Base-by-base conservation (phyloP, 176 grass and related monocot genomes). In the Hordeum marinum region DNA sequence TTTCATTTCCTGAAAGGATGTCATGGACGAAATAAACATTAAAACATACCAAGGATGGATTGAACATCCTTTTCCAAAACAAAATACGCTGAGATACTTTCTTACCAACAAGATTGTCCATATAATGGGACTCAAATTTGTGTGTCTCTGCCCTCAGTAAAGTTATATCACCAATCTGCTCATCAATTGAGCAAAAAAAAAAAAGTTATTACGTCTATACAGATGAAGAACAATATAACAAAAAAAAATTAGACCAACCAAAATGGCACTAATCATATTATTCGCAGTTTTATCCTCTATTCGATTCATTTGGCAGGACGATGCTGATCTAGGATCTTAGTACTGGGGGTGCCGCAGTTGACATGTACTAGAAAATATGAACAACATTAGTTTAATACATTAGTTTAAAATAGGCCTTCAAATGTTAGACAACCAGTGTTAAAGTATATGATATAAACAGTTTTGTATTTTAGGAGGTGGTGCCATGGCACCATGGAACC, bases 81-180 rank as follows among this genome's bases (percentile, higher is more conserved):
- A 73, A 27, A 63, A 45, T 80, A 81, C 39, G 52, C 42, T 21
- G 58, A 63, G 57, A 61, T 20, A 35, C 7, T 84, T 69, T 43
- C 91, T 79, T 90, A 94, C 93, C 96, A 46, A 95, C 87, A 84
- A 98, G 96, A 77, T 95, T 94, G 77, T 98, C 96, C 0, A 63
- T 81, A 71, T 98, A 98, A 45, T 85, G 52, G 26, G 90, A 98
- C 81, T 96, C 96, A 69, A 98, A 98, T 81, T 98, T 98, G 86
- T 96, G 91, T 42, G 93, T 96, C 79, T 96, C 90, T 54, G 90
- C 93, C 82, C 60, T 89, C 84, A 98, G 9, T 69, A 90, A 81
- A 83, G 90, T 84, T 41, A 98, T 84, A 62, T 98, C 91, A 52
- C 91, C 91, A 60, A 98, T 83, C 91, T 96, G 83, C 59, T 41